A percentile compares a stretch with the other conserved stretches of the same genome.
phyloP scores from a whole-genome alignment of 1,284 basidiomycete genomes.

The Austroboletus niveus region DNA sequence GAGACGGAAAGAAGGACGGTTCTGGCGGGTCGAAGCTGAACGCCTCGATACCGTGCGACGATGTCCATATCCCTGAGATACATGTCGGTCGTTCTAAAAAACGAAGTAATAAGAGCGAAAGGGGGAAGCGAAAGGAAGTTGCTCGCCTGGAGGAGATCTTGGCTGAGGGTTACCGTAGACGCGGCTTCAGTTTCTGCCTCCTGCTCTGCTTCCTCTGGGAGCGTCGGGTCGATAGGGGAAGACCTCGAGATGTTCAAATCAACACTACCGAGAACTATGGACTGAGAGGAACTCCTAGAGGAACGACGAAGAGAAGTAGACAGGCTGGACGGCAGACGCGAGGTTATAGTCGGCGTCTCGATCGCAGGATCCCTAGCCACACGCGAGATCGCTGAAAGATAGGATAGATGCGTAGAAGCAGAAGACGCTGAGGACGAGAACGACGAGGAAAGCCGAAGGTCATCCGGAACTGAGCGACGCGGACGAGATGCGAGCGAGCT shows the following conservation, averaged over 20 bases:
- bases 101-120: background rate
- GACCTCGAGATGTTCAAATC: slow-evolving; percentile 27
- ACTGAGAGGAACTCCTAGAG: slow-evolving; percentile 19
- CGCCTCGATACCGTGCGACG: slow-evolving; percentile 23
- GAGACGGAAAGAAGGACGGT: slow-evolving; percentile 23
- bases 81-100: slow-evolving; percentile 21
- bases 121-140: background rate
- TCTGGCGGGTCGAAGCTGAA: slow-evolving; percentile 5
- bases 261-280: slow-evolving; percentile 27
- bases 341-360: slow-evolving; percentile 23
- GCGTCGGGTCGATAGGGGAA: slow-evolving; percentile 17
- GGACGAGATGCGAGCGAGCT: slow-evolving; percentile 26
- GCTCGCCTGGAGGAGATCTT: slow-evolving; percentile 32
- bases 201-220: slow-evolving; percentile 5
- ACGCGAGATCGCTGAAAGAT: slow-evolving; percentile 13
- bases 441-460: slow-evolving; percentile 16
- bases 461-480: slow-evolving; percentile 17
- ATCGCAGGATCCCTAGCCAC: slow-evolving; percentile 1
- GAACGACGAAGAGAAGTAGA: slow-evolving; percentile 14
- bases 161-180: slow-evolving; percentile 24
- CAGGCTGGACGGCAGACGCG: slow-evolving; percentile 19
- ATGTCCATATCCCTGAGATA: slow-evolving; percentile 19
- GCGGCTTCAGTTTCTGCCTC: slow-evolving; percentile 8
- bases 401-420: slow-evolving; percentile 20
- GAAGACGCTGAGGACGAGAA: slow-evolving; percentile 26